Evolutionary conservation across 2,329 filamentous ascomycete species (phyloP).

Genomic region (Ophiostoma novo-ulmi): DNA sequence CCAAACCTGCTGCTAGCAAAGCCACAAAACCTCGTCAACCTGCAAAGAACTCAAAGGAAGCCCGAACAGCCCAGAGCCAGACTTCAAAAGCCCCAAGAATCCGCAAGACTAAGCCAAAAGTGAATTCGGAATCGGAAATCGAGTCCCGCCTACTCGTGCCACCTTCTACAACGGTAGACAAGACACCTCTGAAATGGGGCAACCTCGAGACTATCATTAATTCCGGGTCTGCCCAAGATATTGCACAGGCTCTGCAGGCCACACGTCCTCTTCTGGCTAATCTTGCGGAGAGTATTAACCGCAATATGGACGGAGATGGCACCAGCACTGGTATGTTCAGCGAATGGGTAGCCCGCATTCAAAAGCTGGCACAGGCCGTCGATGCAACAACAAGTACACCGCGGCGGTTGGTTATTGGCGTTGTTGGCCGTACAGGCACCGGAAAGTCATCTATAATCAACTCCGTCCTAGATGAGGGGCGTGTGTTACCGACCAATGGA

Average conservation of each 20-base stretch:
- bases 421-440: not conserved
- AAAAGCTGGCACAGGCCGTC: not conserved
- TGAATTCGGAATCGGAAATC: not conserved
- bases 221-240: not conserved
- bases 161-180: not conserved
- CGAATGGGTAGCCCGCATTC: not conserved
- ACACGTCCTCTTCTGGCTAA: not conserved
- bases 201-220: not conserved
- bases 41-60: not conserved
- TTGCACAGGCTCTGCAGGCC: not conserved
- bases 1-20: not conserved
- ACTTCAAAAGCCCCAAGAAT: not conserved
- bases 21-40: not conserved
- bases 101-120: not conserved
- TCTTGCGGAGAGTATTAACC: not conserved
- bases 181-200: not conserved
- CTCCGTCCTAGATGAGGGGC: not conserved
- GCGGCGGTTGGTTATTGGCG: not conserved
- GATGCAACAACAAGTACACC: not conserved
- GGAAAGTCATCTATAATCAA: not conserved
- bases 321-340: not conserved
- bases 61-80: not conserved
- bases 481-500: not conserved
- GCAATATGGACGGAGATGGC: not conserved
- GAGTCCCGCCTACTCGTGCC: conserved; percentile 1